Evolutionary conservation across 73 alveolate genomes (phyloP), one percentile per base, ranked within the genome.

Genomic region (Diophrys appendiculata): DNA sequence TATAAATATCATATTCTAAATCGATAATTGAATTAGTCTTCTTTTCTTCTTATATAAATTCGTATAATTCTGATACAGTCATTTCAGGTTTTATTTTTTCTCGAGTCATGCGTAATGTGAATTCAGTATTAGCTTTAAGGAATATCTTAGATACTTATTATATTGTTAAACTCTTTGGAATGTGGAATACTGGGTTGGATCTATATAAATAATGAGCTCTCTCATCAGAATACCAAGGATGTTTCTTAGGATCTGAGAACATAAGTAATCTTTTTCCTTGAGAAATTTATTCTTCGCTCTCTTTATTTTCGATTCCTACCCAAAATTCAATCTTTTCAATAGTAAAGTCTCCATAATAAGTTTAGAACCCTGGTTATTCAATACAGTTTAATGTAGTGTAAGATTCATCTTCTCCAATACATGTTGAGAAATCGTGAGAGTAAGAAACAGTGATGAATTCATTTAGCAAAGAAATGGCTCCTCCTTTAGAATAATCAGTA

Each of bases 401-500:
- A 11, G 60, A 3, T n/a, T 67, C 25, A 3, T 25, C 31, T 28
- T 69, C 43, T 18, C 83, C 89, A 2, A 72, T 72, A 2, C 76
- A 54, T n/a, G 73, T 29, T 0, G 25, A 56, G 72, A 72, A 81
- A 31, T 81, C 89, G 22, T 71, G 54, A 43, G 78, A 35, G 78
- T 25, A 81, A 13, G 89, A 28, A 53, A 81, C 32, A 24, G 72
- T 33, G 69, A 81, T 72, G 72, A 81, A 81, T 11, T 81, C 89
- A 31, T 81, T 81, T 2, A 81, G 78, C 26, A 81, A 52, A 31
- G 78, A 27, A 53, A 81, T 25, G 25, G 83, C 89, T 1, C 89
- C 89, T 43, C 78, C 77, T 3, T 76, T 76, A n/a, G 70, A 78
- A 67, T 81, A 81, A 72, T 81, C 89, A 26, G 89, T 81, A 29